phyloP scores from a whole-genome alignment of 345 rosid genomes.

The Citrus medica region DNA sequence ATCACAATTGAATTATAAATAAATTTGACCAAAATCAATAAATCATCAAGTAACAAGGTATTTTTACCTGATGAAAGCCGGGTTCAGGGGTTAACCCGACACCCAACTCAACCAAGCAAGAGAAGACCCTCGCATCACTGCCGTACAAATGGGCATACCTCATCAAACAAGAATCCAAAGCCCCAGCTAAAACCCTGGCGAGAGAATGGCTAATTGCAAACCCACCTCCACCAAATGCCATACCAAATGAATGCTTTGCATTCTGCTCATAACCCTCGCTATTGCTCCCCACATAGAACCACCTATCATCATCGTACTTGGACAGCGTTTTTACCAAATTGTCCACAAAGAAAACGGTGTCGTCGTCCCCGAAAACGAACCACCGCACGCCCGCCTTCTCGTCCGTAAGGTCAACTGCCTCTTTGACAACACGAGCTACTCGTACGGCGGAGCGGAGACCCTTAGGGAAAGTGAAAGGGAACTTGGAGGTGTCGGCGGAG shows the following conservation, averaged over 20 bases:
- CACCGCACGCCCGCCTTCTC: constrained; percentile 58
- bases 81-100: constrained; percentile 78
- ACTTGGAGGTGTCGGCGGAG: constrained; percentile 63
- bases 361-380: constrained; percentile 95
- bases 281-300: constrained; percentile 78
- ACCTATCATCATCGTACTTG: constrained; percentile 66
- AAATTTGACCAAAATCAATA: background rate
- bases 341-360: constrained; percentile 82
- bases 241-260: constrained; percentile 67
- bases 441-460: constrained; percentile 82
- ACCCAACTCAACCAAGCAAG: constrained; percentile 87
- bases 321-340: constrained; percentile 68
- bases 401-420: constrained; percentile 53
- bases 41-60: too few relatives aligned
- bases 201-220: constrained; percentile 72
- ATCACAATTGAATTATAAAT: background rate
- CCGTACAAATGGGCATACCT: constrained; percentile 83
- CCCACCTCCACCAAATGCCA: constrained; percentile 97
- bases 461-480: constrained; percentile 66
- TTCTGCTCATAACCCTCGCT: constrained; percentile 88
- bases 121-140: constrained; percentile 76
- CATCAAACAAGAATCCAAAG: constrained; percentile 74
- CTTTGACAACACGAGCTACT: constrained; percentile 83
- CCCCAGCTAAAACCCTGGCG: constrained; percentile 54
- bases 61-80: constrained; percentile 90